Evolutionary conservation across 1,284 basidiomycete genomes (phyloP), one percentile per base, ranked within the genome.

Genomic region (Ganoderma resinaceum): DNA sequence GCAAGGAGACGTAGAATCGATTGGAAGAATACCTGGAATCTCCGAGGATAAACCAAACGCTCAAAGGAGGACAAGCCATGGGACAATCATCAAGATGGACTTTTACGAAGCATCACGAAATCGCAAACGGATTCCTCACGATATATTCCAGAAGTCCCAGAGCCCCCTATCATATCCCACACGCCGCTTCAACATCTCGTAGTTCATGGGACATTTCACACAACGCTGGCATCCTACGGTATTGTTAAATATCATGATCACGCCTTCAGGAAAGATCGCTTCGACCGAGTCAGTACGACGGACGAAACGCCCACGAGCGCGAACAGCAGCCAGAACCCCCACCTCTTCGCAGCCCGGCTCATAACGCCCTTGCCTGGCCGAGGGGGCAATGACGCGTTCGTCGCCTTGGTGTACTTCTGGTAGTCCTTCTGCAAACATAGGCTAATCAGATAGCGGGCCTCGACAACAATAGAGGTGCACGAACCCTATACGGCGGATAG

Each of bases 401-500:
- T 35, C 3, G 43, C 35, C n/a, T 35, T 31, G 43, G 66, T 16
- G 59, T 62, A 42, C 66, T 69, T 69, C 64, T 59, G 55, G 66
- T 72, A 69, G 53, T 67, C 59, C 33, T 64, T 43, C 68, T 71
- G 35, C n/a, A 20, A 9, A 7, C 14, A 38, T 11, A 38, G 4
- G 7, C 12, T 23, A 9, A 31, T 52, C 52, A 33, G 49, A 12
- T 16, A 43, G 35, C 29, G 11, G 6, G 46, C 33, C 31, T 37
- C 49, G 12, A 49, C n/a, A 35, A 35, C 9, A 26, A 26, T 29
- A 20, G 38, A 29, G 49, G n/a, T 49, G 11, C 49, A 72, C 83
- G 73, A 75, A 89, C 88, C n/a, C 76, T 85, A 74, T 91, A 92
- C 0, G 91, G 91, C 5, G 91, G 90, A 76, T 83, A 92, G 60